Percentiles rank a stretch among this genome's conserved stretches.
These are phyloP conservation scores for Fagopyrum homotropicum DNA, from an alignment of 148 eudicot species.

Conservation along the genomic window DNA sequence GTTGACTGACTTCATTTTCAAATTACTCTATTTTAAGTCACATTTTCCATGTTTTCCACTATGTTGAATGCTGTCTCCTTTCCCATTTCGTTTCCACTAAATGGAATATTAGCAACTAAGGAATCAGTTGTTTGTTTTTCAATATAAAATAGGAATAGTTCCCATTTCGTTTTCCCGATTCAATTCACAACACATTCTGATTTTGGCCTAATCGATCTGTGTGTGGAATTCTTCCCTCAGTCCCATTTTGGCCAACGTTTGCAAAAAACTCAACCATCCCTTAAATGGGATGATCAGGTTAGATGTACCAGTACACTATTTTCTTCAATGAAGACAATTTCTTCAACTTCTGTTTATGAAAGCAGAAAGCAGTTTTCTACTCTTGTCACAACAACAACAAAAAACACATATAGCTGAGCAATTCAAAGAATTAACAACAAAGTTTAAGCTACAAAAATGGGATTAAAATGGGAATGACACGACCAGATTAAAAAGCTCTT, in stretches of 20 bases:
- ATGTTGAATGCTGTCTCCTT: background rate
- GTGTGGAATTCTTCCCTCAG: background rate
- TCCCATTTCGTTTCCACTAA: background rate
- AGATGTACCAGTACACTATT: background rate
- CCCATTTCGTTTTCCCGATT: background rate
- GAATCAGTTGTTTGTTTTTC: too few species aligned
- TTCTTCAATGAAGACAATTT: background rate
- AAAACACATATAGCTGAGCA: background rate
- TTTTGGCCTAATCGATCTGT: background rate
- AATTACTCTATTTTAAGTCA: background rate
- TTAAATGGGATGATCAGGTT: background rate
- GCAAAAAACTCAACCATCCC: background rate
- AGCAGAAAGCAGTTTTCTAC: background rate
- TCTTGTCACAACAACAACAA: background rate
- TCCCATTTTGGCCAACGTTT: background rate
- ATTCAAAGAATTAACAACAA: background rate
- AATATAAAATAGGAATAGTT: too few species aligned
- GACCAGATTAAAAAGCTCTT: background rate
- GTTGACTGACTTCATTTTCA: background rate
- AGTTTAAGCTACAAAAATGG: background rate
- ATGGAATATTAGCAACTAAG: background rate
- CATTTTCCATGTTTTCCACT: background rate
- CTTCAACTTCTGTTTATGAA: background rate
- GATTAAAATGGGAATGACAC: background rate
- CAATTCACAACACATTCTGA: conserved; percentile 1